phyloP scores from a whole-genome alignment of 495 filamentous ascomycete species.

The Lichina pygmaea region DNA sequence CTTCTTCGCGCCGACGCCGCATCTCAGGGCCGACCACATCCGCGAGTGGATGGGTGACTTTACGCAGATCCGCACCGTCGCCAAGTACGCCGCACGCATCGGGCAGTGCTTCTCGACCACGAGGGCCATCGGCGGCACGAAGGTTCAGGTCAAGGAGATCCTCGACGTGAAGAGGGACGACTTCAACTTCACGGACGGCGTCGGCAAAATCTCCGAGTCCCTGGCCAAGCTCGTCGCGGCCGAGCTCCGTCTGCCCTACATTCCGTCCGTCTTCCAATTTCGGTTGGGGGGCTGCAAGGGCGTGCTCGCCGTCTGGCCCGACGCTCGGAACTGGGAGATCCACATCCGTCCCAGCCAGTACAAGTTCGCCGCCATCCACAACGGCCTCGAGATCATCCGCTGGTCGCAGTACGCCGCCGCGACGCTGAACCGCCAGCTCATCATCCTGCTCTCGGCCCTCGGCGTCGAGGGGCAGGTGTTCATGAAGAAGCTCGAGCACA shows the following conservation, averaged over 20 bases:
- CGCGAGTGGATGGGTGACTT: slow-evolving; percentile 84
- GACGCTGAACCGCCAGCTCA: slow-evolving; percentile 70
- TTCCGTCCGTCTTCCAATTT: slow-evolving; percentile 74
- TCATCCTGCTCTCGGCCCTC: slow-evolving; percentile 52
- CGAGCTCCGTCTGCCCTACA: slow-evolving; percentile 28
- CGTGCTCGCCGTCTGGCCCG: slow-evolving; percentile 44
- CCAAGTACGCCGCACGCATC: slow-evolving; percentile 64
- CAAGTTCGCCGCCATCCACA: slow-evolving; percentile 54
- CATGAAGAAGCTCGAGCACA: slow-evolving; percentile 29
- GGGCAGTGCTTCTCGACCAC: slow-evolving; percentile 96
- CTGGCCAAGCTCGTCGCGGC: slow-evolving; percentile 40
- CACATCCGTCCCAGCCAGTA: slow-evolving; percentile 59
- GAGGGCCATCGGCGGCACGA: slow-evolving; percentile 26
- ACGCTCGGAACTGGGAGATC: slow-evolving; percentile 30
- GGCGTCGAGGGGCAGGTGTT: slow-evolving; percentile 48
- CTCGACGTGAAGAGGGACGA: slow-evolving; percentile 38
- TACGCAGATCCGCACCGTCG: slow-evolving; percentile 43
- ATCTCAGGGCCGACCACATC: slow-evolving; percentile 41
- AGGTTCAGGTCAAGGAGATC: slow-evolving; percentile 20
- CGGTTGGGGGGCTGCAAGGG: slow-evolving; percentile 83
- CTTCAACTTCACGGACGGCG: slow-evolving; percentile 67
- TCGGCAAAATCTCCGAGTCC: slow-evolving; percentile 69
- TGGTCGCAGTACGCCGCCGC: slow-evolving; percentile 48
- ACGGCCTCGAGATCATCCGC: slow-evolving; percentile 60
- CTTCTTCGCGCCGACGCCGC: slow-evolving; percentile 42